Conservation (phyloP, 306 rosid species). For the Prunus mongolica region DNA sequence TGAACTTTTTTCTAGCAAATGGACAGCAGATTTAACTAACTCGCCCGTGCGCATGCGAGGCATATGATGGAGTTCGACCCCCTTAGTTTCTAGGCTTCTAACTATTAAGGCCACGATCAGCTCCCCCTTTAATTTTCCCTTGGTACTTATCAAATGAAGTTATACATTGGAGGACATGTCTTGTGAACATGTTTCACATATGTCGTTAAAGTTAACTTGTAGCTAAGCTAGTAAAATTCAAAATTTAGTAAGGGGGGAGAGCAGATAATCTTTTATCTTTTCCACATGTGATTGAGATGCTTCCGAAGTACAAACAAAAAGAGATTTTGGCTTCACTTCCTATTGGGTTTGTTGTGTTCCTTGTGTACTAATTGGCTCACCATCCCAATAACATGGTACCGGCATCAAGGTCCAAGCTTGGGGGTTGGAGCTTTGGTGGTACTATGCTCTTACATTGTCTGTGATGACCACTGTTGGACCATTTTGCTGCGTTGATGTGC, state of each 20-base stretch:
- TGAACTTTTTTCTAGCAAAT: too few species aligned
- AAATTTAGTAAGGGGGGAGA: not conserved
- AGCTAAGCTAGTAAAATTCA: not conserved
- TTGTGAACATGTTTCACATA: too few species aligned
- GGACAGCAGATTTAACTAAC: too few species aligned
- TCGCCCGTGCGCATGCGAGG: too few species aligned
- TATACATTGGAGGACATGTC: too few species aligned
- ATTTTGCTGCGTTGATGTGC: not conserved
- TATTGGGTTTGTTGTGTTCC: not conserved
- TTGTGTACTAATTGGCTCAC: not conserved
- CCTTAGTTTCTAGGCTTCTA: too few species aligned
- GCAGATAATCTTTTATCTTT: not conserved
- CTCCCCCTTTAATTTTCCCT: too few species aligned
- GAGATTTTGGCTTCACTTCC: not conserved
- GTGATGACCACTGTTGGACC: not conserved
- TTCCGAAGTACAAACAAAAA: not conserved
- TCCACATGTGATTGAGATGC: not conserved
- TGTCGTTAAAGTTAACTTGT: too few species aligned
- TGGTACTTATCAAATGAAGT: too few species aligned
- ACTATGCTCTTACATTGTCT: not conserved
- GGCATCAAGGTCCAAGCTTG: not conserved
- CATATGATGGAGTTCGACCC: too few species aligned
- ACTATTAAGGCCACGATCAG: too few species aligned
- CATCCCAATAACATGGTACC: not conserved
- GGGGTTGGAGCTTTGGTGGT: not conserved